Percentiles rank a stretch among this genome's conserved stretches.
Evolutionary conservation across 177 flowering plant species (phyloP).

Genomic region (Vitis hybrid): DNA sequence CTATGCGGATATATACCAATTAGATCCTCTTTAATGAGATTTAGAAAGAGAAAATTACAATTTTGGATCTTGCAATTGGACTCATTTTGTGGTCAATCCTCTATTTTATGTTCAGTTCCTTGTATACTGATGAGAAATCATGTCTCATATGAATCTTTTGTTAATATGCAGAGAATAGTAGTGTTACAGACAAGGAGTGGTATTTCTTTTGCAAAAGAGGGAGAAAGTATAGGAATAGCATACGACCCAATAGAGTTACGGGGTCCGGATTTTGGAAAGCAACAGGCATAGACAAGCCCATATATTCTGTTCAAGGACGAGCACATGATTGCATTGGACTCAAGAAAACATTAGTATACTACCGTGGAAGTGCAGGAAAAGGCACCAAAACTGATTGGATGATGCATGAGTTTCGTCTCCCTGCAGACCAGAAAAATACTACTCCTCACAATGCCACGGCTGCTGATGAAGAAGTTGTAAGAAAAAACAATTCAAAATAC

Average conservation of each 20-base stretch:
- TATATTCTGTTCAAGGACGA: slow-evolving; percentile 10
- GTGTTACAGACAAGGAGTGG: slow-evolving; percentile 26
- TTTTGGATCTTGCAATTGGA: no score
- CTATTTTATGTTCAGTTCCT: no score
- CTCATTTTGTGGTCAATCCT: no score
- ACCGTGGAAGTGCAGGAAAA: slow-evolving; percentile 38
- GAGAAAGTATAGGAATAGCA: slow-evolving; percentile 41
- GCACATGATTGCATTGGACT: slow-evolving; percentile 30
- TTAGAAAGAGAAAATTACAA: no score
- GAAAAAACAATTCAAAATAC: not conserved
- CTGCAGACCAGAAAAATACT: slow-evolving; percentile 1
- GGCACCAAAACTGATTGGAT: slow-evolving; percentile 50
- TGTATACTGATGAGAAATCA: no score
- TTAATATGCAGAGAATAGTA: no score
- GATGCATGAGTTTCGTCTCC: slow-evolving; percentile 49
- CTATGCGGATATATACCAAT: no score
- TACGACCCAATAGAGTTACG: slow-evolving; percentile 41
- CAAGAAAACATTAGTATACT: slow-evolving; percentile 42
- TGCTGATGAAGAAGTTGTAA: slow-evolving; percentile 26
- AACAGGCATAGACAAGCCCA: slow-evolving; percentile 43
- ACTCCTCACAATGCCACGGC: not conserved
- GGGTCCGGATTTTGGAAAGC: slow-evolving; percentile 51
- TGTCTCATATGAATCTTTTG: no score
- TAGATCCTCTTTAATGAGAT: no score
- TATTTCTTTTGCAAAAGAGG: slow-evolving; percentile 43